Evolutionary conservation across 2,329 filamentous ascomycete species (phyloP), one percentile per base, ranked within the genome.

Genomic region (Cercospora nicotianae): DNA sequence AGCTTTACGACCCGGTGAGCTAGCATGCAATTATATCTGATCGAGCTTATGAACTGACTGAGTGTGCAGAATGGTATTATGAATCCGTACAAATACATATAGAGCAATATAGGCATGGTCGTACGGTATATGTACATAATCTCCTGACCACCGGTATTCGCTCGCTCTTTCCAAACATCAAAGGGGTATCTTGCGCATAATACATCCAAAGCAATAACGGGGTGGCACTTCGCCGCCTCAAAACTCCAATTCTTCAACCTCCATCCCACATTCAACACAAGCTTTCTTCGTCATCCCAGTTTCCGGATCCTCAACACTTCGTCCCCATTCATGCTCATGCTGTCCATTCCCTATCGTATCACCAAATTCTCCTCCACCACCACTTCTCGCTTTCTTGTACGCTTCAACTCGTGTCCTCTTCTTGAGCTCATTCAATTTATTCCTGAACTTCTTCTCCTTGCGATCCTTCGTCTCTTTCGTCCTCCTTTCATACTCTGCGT

Each of bases 1-100:
- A 90, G 68, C 83, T 97, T 18, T 99, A 96, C 80, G 95, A 99
- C 81, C 95, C 94, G 76, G 93, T 96, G 82, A 88, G 92, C 81
- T 20, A 2, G 26, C 81, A 51, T 39, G 63, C 28, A 5, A 28
- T 2, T 45, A 23, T 9, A 9, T 30, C 12, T 3, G 1, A 30
- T 39, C n/a, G 23, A 28, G 16, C 28, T 48, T 16, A 23, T 60
- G 23, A n/a, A 53, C 60, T 62, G 65, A 80, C 67, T 20, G 31
- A 5, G 0, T 18, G 39, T 45, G 33, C 73, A 96, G 93, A 97
- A 97, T 74, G 94, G 93, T 59, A 98, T 98, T 81, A 96, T 98
- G 93, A 98, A 97, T 82, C 94, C 94, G 0, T 98, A 98, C 85
- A 98, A 98, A 82, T 98, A 97, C 80, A 91, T 98, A 74, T 84